Conservation (phyloP, 148 eudicot species). For the Amaranthus hypochondriacus region DNA sequence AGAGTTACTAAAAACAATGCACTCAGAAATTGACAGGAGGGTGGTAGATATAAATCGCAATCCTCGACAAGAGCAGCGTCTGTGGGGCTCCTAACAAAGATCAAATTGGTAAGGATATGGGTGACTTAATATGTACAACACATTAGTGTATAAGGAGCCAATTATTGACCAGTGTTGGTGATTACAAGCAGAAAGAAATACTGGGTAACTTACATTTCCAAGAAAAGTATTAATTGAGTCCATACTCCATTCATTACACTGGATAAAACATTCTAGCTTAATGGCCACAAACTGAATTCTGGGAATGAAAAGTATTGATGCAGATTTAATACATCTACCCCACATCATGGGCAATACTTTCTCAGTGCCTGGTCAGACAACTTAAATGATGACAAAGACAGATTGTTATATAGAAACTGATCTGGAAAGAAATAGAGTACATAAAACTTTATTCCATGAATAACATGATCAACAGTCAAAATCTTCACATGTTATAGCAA, state of each 20-base stretch:
- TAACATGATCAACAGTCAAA: slow-evolving; percentile 11
- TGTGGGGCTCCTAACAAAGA: slow-evolving; percentile 14
- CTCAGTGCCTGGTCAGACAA: slow-evolving; percentile 16
- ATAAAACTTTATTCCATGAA: slow-evolving; percentile 13
- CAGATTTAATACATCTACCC: slow-evolving; percentile 2
- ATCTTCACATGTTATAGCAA: slow-evolving; percentile 10
- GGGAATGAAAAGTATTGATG: not conserved
- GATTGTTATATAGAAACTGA: not conserved
- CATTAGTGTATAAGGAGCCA: not conserved
- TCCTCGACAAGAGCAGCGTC: not conserved
- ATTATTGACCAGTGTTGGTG: slow-evolving; percentile 14
- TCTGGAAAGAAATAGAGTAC: not conserved
- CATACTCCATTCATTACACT: not conserved
- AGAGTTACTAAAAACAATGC: not conserved
- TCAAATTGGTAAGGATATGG: slow-evolving; percentile 13
- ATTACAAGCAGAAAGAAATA: slow-evolving; percentile 6
- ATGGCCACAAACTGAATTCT: not conserved
- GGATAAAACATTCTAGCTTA: not conserved
- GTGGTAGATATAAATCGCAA: slow-evolving; percentile 7
- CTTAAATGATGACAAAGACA: slow-evolving; percentile 15
- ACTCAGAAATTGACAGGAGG: slow-evolving; percentile 3
- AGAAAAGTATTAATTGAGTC: slow-evolving; percentile 8
- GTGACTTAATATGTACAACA: not conserved
- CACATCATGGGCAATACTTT: slow-evolving; percentile 18
- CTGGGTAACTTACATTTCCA: slow-evolving; percentile 13